A percentile compares a stretch with the other conserved stretches of the same genome.
These are phyloP conservation scores for Funneliformis geosporum DNA, from an alignment of 192 early-diverging fungal genomes.

Conservation along the genomic window DNA sequence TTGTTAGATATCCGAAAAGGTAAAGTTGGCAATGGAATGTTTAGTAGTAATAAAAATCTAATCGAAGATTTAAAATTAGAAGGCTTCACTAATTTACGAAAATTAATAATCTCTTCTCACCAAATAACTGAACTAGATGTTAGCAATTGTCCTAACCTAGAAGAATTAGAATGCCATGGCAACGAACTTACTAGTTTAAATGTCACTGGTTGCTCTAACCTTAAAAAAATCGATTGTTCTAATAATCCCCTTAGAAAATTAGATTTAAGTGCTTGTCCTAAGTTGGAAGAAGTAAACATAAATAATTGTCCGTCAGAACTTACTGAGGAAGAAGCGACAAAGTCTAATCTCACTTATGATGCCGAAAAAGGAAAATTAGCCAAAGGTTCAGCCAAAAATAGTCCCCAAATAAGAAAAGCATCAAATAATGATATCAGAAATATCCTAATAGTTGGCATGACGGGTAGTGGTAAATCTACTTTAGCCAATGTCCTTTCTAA, in stretches of 20 bases:
- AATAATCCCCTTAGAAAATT: slow-evolving; percentile 14
- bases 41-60: slow-evolving; percentile 18
- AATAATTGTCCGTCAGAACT: not conserved
- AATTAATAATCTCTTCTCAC: not conserved
- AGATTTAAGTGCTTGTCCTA: slow-evolving; percentile 11
- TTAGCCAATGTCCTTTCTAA: no score
- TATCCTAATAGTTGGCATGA: no score
- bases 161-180: slow-evolving; percentile 21
- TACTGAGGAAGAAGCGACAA: not conserved
- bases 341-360: slow-evolving; percentile 1
- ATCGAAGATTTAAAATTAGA: slow-evolving; percentile 15
- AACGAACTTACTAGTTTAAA: slow-evolving; percentile 21
- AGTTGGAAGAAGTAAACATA: not conserved
- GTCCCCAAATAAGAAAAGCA: no score
- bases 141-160: slow-evolving; percentile 2
- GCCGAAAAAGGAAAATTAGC: not conserved
- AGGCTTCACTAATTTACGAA: slow-evolving; percentile 16
- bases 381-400: no score
- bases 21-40: not conserved
- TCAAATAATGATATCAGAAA: no score
- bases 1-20: slow-evolving; percentile 6
- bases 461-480: no score
- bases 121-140: slow-evolving; percentile 15
- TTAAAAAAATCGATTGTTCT: slow-evolving; percentile 18
- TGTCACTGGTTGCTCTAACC: slow-evolving; percentile 8